Conservation (phyloP, 2,329 filamentous ascomycete species). For the Lasiodiplodia sp. region DNA sequence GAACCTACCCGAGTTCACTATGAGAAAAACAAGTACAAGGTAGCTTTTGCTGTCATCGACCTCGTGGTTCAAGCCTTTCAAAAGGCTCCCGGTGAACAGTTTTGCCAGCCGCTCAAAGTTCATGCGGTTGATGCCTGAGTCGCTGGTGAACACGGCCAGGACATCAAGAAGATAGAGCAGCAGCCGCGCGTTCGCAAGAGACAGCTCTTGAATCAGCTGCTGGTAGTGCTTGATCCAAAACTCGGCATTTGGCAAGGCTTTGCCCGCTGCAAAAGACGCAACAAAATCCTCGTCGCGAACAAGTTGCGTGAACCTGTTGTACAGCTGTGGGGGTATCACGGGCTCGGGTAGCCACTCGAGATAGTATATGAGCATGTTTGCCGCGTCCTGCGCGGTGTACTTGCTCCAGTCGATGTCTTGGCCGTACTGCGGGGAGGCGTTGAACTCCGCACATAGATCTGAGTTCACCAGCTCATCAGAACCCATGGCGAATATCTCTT, state of each 20-base stretch:
- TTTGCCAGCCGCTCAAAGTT: background rate
- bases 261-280: background rate
- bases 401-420: background rate
- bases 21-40: background rate
- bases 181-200: background rate
- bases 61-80: background rate
- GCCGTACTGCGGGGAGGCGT: background rate
- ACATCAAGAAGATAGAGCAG: background rate
- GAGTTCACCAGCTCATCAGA: background rate
- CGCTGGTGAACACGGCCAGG: background rate
- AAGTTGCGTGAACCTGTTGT: background rate
- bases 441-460: background rate
- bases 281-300: background rate
- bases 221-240: background rate
- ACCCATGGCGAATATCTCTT: background rate
- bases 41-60: background rate
- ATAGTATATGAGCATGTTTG: background rate
- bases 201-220: background rate
- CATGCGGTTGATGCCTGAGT: background rate
- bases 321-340: background rate
- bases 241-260: background rate
- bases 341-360: background rate
- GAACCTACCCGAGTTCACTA: background rate
- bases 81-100: background rate
- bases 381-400: background rate